A percentile compares a stretch with the other conserved stretches of the same genome.
Conservation (phyloP, 805 yeast genomes). For the Yarrowia sp. region DNA sequence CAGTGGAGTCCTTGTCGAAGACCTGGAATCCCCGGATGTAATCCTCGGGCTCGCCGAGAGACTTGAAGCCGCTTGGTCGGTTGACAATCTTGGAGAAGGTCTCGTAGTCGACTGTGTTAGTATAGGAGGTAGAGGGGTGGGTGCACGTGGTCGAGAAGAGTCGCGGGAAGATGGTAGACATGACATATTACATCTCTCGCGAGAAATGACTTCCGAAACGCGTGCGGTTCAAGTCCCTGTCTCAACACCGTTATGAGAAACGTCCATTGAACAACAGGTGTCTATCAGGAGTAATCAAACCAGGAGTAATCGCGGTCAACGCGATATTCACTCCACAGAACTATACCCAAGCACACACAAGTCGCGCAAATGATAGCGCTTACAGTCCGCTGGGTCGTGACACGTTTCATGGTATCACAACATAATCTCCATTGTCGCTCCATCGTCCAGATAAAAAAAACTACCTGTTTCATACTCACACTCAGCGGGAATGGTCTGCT, state of each 20-base stretch:
- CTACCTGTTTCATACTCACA: conserved; percentile 32
- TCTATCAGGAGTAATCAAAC: no score
- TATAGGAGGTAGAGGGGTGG: neutral
- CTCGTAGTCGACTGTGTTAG: conserved; percentile 61
- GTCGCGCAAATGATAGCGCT: neutral
- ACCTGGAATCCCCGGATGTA: conserved; percentile 96
- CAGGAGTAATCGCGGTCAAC: neutral
- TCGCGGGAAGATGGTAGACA: no score
- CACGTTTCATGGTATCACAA: neutral
- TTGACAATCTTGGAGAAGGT: conserved; percentile 71
- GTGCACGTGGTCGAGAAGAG: no score
- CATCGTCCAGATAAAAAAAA: neutral
- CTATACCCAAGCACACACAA: neutral
- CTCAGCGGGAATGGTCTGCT: conserved; percentile 41
- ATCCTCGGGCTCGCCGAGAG: conserved; percentile 86
- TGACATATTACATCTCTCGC: no score
- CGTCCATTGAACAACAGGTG: no score
- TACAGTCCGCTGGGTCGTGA: neutral
- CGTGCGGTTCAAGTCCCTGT: no score
- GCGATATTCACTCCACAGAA: neutral
- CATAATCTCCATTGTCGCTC: neutral
- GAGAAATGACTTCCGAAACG: no score
- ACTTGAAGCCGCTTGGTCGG: conserved; percentile 85
- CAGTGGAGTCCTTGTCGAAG: conserved; percentile 92
- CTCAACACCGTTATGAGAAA: no score